Percentiles rank a stretch among this genome's conserved stretches.
These are phyloP conservation scores for Mortierella sp. DNA, from an alignment of 371 early-diverging fungal genomes.

Conservation along the genomic window DNA sequence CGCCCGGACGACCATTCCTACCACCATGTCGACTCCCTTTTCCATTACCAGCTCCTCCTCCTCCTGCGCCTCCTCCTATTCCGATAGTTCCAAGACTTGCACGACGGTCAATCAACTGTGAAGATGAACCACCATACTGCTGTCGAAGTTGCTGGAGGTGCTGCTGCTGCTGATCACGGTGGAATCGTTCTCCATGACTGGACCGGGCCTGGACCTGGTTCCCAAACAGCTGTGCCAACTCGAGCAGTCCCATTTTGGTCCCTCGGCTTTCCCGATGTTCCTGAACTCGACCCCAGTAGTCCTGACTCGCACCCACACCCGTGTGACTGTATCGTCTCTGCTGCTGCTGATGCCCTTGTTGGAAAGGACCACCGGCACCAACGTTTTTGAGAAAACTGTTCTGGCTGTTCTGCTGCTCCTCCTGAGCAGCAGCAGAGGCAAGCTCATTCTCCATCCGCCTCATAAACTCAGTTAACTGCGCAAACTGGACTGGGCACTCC, in stretches of 20 bases:
- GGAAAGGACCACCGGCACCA: not conserved
- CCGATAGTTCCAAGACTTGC: slow-evolving; percentile 17
- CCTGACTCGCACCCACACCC: not conserved
- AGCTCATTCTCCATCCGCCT: slow-evolving; percentile 42
- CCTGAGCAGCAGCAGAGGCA: slow-evolving; percentile 10
- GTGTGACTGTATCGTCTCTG: not conserved
- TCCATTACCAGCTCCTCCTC: slow-evolving; percentile 13
- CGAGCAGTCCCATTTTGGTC: not conserved
- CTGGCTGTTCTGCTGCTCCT: not conserved
- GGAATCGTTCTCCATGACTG: slow-evolving; percentile 15
- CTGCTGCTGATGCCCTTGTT: not conserved
- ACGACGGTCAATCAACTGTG: not conserved
- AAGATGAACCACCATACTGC: slow-evolving; percentile 1
- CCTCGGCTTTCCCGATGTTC: slow-evolving; percentile 3
- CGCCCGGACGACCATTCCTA: slow-evolving; percentile 18
- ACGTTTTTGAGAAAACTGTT: not conserved
- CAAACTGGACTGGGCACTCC: slow-evolving; percentile 52
- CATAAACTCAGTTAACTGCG: slow-evolving; percentile 45
- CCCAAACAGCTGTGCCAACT: not conserved
- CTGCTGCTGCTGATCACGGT: slow-evolving; percentile 16
- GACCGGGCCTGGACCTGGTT: slow-evolving; percentile 8
- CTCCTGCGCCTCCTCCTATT: slow-evolving; percentile 12
- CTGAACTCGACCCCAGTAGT: not conserved
- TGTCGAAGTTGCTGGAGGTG: slow-evolving; percentile 24
- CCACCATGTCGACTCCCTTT: slow-evolving; percentile 15